phyloP scores from a whole-genome alignment of 305 asterid species.

The Solanum chacoense region DNA sequence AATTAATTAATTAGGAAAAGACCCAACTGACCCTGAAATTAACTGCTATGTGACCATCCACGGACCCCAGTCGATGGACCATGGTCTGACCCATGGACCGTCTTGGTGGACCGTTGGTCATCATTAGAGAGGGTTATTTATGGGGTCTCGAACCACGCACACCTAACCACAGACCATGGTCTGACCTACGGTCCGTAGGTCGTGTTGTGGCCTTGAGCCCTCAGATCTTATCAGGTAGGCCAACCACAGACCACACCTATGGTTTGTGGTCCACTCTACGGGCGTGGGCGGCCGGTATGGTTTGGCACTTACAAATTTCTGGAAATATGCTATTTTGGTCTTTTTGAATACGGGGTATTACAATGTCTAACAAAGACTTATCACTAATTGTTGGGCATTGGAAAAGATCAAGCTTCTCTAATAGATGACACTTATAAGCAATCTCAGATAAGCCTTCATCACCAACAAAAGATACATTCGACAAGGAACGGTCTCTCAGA shows the following conservation, averaged over 20 bases:
- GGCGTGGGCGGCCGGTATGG: too few species aligned
- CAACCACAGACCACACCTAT: too few species aligned
- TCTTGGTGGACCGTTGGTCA: not conserved
- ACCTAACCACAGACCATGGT: too few species aligned
- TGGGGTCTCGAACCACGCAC: not conserved
- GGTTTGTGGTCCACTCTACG: too few species aligned
- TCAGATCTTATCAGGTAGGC: too few species aligned
- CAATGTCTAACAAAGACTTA: not conserved
- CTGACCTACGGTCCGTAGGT: too few species aligned
- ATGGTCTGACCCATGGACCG: not conserved
- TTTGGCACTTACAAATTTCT: too few species aligned
- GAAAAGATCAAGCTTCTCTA: not conserved
- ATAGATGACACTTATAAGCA: not conserved
- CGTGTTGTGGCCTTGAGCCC: too few species aligned
- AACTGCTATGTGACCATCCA: not conserved
- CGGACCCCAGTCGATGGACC: not conserved
- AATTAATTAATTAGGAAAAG: not conserved
- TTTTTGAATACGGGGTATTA: too few species aligned
- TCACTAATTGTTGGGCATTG: not conserved
- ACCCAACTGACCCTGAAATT: not conserved
- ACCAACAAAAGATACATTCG: not conserved
- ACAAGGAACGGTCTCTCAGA: not conserved
- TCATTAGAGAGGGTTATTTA: not conserved
- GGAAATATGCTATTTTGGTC: too few species aligned
- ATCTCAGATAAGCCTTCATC: not conserved